Conservation (phyloP, 148 eudicot species). For the Limonium bicolor region DNA sequence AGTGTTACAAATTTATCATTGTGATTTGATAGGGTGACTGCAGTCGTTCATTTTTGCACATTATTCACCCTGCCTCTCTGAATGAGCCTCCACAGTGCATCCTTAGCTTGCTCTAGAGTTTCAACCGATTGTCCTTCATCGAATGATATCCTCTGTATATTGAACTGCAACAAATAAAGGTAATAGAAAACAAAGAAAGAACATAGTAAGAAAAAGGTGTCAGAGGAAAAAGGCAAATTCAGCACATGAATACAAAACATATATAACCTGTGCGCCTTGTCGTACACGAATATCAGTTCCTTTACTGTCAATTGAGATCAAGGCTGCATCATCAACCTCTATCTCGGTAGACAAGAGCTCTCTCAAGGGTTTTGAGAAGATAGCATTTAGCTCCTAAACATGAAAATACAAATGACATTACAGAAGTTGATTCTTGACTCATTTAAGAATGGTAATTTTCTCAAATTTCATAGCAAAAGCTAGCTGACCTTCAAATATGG, state of each 20-base stretch:
- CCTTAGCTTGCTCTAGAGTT: conserved; percentile 89
- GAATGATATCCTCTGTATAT: conserved; percentile 81
- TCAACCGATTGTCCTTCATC: conserved; percentile 61
- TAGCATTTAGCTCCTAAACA: conserved; percentile 77
- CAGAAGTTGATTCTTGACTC: no score
- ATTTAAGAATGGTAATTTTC: background rate
- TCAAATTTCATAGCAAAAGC: background rate
- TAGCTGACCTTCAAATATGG: conserved; percentile 66
- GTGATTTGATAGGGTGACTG: no score
- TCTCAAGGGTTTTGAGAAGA: conserved; percentile 82
- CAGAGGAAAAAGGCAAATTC: conserved; percentile 14
- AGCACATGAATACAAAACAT: background rate
- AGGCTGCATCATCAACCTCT: conserved; percentile 92
- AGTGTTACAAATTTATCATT: background rate
- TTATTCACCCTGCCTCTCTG: conserved; percentile 42
- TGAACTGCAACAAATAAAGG: conserved; percentile 35
- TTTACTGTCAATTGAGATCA: conserved; percentile 90
- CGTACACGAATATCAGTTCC: conserved; percentile 95
- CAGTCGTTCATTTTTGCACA: conserved; percentile 30
- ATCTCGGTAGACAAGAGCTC: conserved; percentile 59
- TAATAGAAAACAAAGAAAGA: background rate
- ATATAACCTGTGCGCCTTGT: conserved; percentile 99
- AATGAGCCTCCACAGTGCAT: conserved; percentile 63
- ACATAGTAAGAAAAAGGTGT: background rate
- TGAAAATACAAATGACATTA: background rate